Percentiles rank a stretch among this genome's conserved stretches.
These are phyloP conservation scores for Yamadazyma siamensis DNA, from an alignment of 1,139 yeast genomes.

Conservation along the genomic window DNA sequence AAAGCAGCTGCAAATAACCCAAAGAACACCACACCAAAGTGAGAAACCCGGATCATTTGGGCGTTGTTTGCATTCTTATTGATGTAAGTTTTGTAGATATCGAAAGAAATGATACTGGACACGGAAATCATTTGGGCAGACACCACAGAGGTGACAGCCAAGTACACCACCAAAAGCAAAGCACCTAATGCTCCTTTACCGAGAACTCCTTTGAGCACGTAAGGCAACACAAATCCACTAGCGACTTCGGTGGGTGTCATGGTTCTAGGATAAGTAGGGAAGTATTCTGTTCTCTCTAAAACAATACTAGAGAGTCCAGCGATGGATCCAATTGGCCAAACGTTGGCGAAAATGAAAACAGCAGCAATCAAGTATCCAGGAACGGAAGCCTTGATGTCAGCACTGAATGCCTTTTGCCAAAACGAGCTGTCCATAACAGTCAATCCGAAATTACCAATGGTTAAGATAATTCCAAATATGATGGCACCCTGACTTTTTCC, in stretches of 20 bases:
- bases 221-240: slow-evolving; percentile 28
- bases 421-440: slow-evolving; percentile 30
- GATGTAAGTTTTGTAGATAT: slow-evolving; percentile 27
- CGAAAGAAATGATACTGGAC: slow-evolving; percentile 27
- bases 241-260: slow-evolving; percentile 24
- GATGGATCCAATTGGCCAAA: slow-evolving; percentile 30
- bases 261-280: slow-evolving; percentile 28
- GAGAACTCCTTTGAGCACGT: slow-evolving; percentile 22
- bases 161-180: slow-evolving; percentile 22
- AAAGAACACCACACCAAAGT: slow-evolving; percentile 25
- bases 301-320: slow-evolving; percentile 26
- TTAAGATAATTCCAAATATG: slow-evolving; percentile 26
- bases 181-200: slow-evolving; percentile 31
- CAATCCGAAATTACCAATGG: slow-evolving; percentile 28
- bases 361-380: slow-evolving; percentile 39
- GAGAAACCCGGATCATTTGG: slow-evolving; percentile 26
- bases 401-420: slow-evolving; percentile 35
- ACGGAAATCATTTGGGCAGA: slow-evolving; percentile 32
- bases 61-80: slow-evolving; percentile 23
- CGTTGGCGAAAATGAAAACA: slow-evolving; percentile 26
- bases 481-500: slow-evolving; percentile 31
- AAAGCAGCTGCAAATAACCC: slow-evolving; percentile 29
- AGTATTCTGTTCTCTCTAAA: slow-evolving; percentile 20
- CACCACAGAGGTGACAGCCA: slow-evolving; percentile 31
- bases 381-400: slow-evolving; percentile 30